A percentile compares a stretch with the other conserved stretches of the same genome.
Evolutionary conservation across 352 stramenopile species (phyloP).

Genomic region (Globisporangium nodosum): DNA sequence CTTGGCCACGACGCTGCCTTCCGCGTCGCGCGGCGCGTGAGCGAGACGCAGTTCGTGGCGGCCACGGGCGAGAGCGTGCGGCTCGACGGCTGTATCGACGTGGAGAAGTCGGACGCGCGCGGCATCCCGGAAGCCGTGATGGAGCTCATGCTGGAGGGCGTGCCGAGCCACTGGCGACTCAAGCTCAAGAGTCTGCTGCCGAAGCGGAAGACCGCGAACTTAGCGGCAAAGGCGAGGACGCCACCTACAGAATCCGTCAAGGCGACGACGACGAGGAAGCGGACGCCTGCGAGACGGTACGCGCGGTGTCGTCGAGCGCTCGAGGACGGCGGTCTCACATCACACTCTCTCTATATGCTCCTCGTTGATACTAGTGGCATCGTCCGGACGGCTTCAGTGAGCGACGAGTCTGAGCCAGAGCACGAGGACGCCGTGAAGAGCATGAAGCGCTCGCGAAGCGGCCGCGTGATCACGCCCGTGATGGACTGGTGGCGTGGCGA

Average conservation of each 20-base stretch:
- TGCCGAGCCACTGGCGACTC: slow-evolving; percentile 41
- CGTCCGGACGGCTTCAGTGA: neutral
- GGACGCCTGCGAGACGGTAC: slow-evolving; percentile 6
- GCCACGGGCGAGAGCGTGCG: slow-evolving; percentile 29
- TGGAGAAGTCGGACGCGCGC: slow-evolving; percentile 21
- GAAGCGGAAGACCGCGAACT: neutral
- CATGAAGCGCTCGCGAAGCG: slow-evolving; percentile 16
- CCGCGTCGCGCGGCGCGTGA: slow-evolving; percentile 37
- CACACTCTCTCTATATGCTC: neutral
- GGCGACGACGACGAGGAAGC: neutral
- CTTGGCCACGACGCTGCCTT: slow-evolving; percentile 19
- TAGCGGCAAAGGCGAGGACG: no score
- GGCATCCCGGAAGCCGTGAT: slow-evolving; percentile 34
- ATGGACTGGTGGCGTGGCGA: slow-evolving; percentile 54
- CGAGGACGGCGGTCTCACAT: neutral
- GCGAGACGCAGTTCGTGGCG: slow-evolving; percentile 33
- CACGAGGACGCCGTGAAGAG: neutral
- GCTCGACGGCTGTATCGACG: slow-evolving; percentile 36
- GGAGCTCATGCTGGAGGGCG: slow-evolving; percentile 44
- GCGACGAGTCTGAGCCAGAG: slow-evolving; percentile 2
- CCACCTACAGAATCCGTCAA: neutral
- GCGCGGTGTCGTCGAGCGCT: neutral
- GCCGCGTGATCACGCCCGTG: slow-evolving; percentile 21
- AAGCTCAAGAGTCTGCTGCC: slow-evolving; percentile 10
- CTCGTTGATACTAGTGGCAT: neutral